Evolutionary conservation across 352 stramenopile genomes (phyloP).

Genomic region (Globisporangium viniferum): DNA sequence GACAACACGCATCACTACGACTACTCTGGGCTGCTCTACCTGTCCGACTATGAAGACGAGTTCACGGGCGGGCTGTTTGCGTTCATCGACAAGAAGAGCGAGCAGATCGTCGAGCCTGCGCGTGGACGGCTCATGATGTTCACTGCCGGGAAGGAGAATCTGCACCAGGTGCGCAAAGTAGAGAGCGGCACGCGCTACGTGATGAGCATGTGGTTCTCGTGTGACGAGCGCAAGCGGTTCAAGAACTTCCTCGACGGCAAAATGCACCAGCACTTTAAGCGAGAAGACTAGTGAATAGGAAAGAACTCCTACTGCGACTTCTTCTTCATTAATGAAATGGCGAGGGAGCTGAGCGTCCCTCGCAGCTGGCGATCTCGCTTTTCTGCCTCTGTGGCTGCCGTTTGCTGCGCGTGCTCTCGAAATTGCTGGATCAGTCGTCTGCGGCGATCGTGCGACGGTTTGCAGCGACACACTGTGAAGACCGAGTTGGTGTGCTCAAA

Average conservation of each 20-base stretch:
- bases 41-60: slow-evolving; percentile 76
- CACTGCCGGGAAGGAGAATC: slow-evolving; percentile 86
- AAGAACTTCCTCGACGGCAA: slow-evolving; percentile 89
- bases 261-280: slow-evolving; percentile 75
- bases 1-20: slow-evolving; percentile 94
- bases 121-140: slow-evolving; percentile 88
- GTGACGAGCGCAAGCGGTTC: slow-evolving; percentile 79
- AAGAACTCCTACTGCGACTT: slow-evolving; percentile 7
- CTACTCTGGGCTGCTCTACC: slow-evolving; percentile 89
- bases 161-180: slow-evolving; percentile 78
- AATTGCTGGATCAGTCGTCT: slow-evolving; percentile 57
- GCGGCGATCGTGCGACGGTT: slow-evolving; percentile 46
- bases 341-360: slow-evolving; percentile 45
- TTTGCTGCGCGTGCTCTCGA: slow-evolving; percentile 37
- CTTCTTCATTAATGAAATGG: slow-evolving; percentile 34
- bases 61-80: slow-evolving; percentile 89
- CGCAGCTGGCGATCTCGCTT: slow-evolving; percentile 47
- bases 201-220: slow-evolving; percentile 94
- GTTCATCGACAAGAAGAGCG: slow-evolving; percentile 78
- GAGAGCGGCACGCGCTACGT: slow-evolving; percentile 81
- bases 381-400: slow-evolving; percentile 31
- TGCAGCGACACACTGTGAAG: slow-evolving; percentile 54
- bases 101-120: slow-evolving; percentile 72
- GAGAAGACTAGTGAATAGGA: slow-evolving; percentile 26
- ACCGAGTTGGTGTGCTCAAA: slow-evolving; percentile 62